Conservation (phyloP, 805 yeast species). For the Cyberlindnera xishuangbannaensis region DNA sequence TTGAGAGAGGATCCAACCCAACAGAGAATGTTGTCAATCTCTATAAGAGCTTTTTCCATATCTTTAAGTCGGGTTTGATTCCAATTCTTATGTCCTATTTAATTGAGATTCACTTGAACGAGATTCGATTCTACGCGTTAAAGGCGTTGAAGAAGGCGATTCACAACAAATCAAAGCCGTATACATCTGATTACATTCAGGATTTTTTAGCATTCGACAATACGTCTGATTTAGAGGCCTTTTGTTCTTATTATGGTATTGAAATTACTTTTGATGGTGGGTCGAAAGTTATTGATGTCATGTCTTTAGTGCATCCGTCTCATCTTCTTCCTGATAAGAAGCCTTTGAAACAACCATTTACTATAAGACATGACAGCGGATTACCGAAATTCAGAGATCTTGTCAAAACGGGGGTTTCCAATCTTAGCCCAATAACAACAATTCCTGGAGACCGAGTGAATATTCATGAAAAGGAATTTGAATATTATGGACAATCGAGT, state of each 20-base stretch:
- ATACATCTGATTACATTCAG: conserved; percentile 42
- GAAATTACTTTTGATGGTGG: conserved; percentile 33
- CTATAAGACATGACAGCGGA: conserved; percentile 37
- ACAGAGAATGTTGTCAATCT: conserved; percentile 56
- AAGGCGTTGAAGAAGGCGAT: conserved; percentile 58
- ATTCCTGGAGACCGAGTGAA: neutral
- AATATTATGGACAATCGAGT: no score
- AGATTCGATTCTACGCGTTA: conserved; percentile 68
- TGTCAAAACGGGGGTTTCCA: conserved; percentile 22
- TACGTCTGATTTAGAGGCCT: conserved; percentile 43
- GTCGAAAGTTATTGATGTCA: conserved; percentile 34
- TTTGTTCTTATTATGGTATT: conserved; percentile 61
- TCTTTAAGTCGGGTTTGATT: conserved; percentile 40
- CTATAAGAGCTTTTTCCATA: conserved; percentile 57
- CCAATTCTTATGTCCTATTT: conserved; percentile 72
- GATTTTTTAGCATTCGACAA: conserved; percentile 62
- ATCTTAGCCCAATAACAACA: conserved; percentile 2
- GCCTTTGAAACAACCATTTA: conserved; percentile 43
- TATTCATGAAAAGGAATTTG: no score
- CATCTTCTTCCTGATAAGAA: conserved; percentile 31
- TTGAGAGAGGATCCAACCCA: conserved; percentile 46
- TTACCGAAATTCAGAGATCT: conserved; percentile 28
- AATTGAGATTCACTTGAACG: conserved; percentile 74
- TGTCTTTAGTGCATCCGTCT: conserved; percentile 34
- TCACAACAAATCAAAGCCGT: conserved; percentile 67